Evolutionary conservation across 306 rosid species (phyloP), one percentile per base, ranked within the genome.

Genomic region (Leucaena leucocephala): DNA sequence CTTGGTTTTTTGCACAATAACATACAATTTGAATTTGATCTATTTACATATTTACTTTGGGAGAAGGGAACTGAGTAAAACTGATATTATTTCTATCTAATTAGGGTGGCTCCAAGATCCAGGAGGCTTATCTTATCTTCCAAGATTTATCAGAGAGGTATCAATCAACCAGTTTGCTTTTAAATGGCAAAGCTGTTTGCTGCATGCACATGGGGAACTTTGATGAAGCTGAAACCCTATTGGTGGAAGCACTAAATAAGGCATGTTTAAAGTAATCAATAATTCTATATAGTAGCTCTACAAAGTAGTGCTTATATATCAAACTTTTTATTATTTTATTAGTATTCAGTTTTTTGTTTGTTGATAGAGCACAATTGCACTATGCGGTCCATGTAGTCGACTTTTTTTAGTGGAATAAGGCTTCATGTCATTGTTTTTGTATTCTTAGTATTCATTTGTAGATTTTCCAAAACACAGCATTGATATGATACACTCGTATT

Each of bases 201-300:
- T 96, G 99, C 86, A 91, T 96, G 89, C 99, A 91, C 84, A 96
- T 96, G 99, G 97, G 97, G 15, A 96, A 91, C 87, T 96, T 96
- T 84, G 98, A 96, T 48, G 99, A 96, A 84, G 99, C 99, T 95
- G 98, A 92, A 84, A 88, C 92, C 19, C 91, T 95, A 73, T 87
- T 95, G 85, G 96, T 92, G 62, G 98, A 95, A 80, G 98, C 99
- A 35, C 84, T 93, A 38, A 91, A 90, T 90, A 96, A 91, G 97
- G 99, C 85, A 87, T 49, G 91, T 77, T 71, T 81, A 19, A 4
- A 61, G 50, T 39, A 5, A 54, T 79, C 27, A 45, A 21, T 58
- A n/a, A 5, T 48, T 79, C 33, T 45, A 42, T 58, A 16, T 12
- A 12, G 44, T 70, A 48, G 19, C 57, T 44, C 44, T 73, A 43